Evolutionary conservation across 345 rosid genomes (phyloP).

Genomic region (Eucalyptus curtisii): DNA sequence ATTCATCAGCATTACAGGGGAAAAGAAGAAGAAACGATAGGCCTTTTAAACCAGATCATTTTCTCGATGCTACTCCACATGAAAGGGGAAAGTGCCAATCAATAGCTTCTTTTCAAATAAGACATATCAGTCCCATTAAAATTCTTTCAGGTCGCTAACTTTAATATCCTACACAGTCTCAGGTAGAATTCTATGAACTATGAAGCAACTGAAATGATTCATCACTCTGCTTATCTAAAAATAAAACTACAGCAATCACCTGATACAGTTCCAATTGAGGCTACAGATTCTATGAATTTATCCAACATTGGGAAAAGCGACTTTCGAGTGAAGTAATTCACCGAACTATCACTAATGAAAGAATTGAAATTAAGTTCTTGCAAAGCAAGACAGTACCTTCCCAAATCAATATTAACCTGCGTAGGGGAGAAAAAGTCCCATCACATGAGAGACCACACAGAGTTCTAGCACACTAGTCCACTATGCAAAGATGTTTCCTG

Average conservation of each 20-base stretch:
- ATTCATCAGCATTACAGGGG: background rate
- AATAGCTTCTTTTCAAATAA: background rate
- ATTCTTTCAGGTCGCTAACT: background rate
- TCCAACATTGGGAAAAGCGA: conserved; percentile 81
- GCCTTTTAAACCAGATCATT: background rate
- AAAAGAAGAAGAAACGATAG: background rate
- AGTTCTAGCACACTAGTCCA: background rate
- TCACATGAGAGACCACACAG: background rate
- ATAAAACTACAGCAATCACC: conserved; percentile 20
- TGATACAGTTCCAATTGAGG: conserved; percentile 50
- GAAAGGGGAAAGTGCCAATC: background rate
- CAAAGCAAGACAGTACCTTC: conserved; percentile 4
- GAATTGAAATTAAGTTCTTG: conserved; percentile 17
- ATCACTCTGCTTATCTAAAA: background rate
- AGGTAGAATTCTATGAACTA: background rate
- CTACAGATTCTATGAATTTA: conserved; percentile 65
- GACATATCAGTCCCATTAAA: background rate
- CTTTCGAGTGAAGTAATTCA: conserved; percentile 34
- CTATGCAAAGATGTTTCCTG: background rate
- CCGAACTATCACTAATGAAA: conserved; percentile 24
- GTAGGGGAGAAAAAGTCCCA: background rate
- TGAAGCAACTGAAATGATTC: background rate
- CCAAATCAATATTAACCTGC: conserved; percentile 41
- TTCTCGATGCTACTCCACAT: background rate
- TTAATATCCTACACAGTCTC: background rate